Evolutionary conservation across 78 protist genomes (phyloP), one percentile per base, ranked within the genome.

Genomic region (Cavenderia fasciculata): DNA sequence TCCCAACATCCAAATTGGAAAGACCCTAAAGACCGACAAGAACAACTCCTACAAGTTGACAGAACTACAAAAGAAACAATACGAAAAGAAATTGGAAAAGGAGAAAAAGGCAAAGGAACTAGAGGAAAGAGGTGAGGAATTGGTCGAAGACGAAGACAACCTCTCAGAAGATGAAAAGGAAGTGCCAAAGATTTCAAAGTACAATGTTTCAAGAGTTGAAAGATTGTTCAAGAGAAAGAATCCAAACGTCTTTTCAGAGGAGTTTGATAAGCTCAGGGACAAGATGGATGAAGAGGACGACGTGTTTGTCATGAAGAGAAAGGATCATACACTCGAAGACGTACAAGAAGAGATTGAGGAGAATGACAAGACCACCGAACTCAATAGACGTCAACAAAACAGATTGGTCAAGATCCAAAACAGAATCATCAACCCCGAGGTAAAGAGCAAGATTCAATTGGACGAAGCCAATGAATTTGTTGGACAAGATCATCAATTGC

Each of bases 1-100:
- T 21, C 94, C 94, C 11, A 36, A 68, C 29, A 66, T 86, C 29
- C 65, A 44, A 51, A 70, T 85, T 85, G 92, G 92, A 19, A 62
- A 43, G n/a, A 18, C 77, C 14, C 44, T 38, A 10, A 68, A 49
- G 21, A 7, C 18, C 29, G 57, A 54, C 25, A 85, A 72, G 66
- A 74, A 85, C 34, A 49, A 18, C 16, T 43, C 82, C 23, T 86
- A 68, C 34, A 14, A 44, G n/a, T 46, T 86, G 1, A 16, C 74
- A 18, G 44, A 21, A 8, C 54, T 73, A 21, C 40, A 86, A 62
- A 59, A 86, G 41, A 61, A 72, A 52, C 21, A 49, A n/a, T 5
- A 38, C 10, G 85, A 70, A 18, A 23, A 86, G 51, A 76, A 70
- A 38, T n/a, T n/a, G 23, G 27, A 44, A 57, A 65, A 8, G 76